Evolutionary conservation across 768 basidiomycete genomes (phyloP), one percentile per base, ranked within the genome.

Genomic region (Auriculariales sp.): DNA sequence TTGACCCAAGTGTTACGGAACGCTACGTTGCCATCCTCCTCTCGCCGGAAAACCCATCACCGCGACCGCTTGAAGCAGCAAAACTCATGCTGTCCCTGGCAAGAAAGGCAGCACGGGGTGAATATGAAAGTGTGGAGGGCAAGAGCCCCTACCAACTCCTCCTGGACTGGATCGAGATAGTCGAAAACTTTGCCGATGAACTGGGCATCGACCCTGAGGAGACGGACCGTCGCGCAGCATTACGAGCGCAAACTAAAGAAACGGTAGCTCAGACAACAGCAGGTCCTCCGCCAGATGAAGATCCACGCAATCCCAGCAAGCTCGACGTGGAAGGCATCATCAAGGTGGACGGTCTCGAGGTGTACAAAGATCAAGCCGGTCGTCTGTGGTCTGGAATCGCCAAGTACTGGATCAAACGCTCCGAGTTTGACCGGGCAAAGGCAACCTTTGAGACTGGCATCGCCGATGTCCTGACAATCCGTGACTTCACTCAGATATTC

Each of bases 381-480:
- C 79, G 89, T 46, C 66, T 99, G 27, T 99, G 93, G 94, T 85
- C 90, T 4, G 95, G 94, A 0, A 66, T 98, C 27, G 93, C 93
- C 1, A 97, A 93, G 0, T 98, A 94, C 61, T 99, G 94, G 94
- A 93, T 93, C 64, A 95, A 95, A 66, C 81, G 91, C 4, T 89
- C 77, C 49, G 95, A 98, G 61, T 97, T 99, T 59, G 92, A 92
- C 54, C 75, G 86, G 47, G 89, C 90, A 14, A 88, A 82, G 55
- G 71, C 71, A 46, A 89, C 84, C 0, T 98, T 98, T 61, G 95
- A 98, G 64, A 65, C 77, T 22, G 95, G 92, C 12, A 73, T 97
- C 55, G 72, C 77, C 15, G 71, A 69, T 1, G 94, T 98, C 15
- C 67, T 98, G 58, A 97, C 94, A 1, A 83, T 97, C 55, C 79